Conservation (phyloP, 2,329 filamentous ascomycete genomes). For the Fusarium albidum region DNA sequence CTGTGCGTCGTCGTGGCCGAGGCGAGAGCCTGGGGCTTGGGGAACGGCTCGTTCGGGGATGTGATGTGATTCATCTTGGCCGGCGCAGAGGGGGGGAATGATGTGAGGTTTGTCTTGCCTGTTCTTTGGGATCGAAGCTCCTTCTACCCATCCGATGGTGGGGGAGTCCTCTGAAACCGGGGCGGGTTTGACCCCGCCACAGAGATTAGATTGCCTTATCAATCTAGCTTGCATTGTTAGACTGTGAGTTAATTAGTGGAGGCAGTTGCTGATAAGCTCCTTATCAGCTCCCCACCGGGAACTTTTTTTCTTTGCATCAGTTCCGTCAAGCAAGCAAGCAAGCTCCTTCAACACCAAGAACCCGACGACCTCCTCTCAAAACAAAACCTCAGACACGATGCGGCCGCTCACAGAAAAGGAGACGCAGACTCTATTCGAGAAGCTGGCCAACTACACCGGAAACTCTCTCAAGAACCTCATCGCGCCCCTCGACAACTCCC, state of each 20-base stretch:
- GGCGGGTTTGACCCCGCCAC: too few relatives aligned
- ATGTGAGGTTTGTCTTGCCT: neutral
- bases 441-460: slow-evolving; percentile 94
- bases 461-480: slow-evolving; percentile 86
- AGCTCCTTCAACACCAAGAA: slow-evolving; percentile 15
- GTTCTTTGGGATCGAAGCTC: too few relatives aligned
- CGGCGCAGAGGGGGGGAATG: neutral
- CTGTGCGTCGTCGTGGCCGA: slow-evolving; percentile 64
- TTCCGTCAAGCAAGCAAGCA: too few relatives aligned
- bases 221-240: too few relatives aligned
- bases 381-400: slow-evolving; percentile 61
- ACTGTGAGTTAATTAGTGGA: too few relatives aligned
- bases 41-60: slow-evolving; percentile 62
- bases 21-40: slow-evolving; percentile 57
- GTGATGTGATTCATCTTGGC: slow-evolving; percentile 50
- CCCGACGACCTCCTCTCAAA: slow-evolving; percentile 3
- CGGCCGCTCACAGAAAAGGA: slow-evolving; percentile 82
- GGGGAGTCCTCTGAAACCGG: too few relatives aligned
- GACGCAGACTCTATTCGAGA: slow-evolving; percentile 84
- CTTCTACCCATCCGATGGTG: too few relatives aligned
- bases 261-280: slow-evolving; percentile 27
- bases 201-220: too few relatives aligned
- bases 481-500: slow-evolving; percentile 72
- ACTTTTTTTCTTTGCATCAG: slow-evolving; percentile 34
- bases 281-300: slow-evolving; percentile 31